Percentiles rank a stretch among this genome's conserved stretches.
Evolutionary conservation across 257 asterid species (phyloP).

Genomic region (Leonotis leonurus): DNA sequence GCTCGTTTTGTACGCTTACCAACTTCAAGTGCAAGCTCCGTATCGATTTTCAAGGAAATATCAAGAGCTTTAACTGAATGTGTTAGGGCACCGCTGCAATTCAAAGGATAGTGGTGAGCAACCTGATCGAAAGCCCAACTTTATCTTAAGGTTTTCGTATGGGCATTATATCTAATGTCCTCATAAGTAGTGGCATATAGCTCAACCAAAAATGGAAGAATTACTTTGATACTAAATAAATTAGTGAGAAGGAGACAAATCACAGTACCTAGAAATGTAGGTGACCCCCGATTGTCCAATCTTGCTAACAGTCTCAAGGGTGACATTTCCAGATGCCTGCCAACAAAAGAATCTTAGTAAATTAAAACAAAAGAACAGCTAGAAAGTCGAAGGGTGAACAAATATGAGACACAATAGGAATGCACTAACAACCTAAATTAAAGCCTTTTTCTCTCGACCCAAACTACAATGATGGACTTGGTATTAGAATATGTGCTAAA

Average conservation of each 20-base stretch:
- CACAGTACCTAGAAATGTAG: conserved; percentile 85
- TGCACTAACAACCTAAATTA: not conserved
- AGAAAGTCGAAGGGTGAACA: not conserved
- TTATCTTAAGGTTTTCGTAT: not conserved
- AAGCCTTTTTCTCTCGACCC: not conserved
- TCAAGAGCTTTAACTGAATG: conserved; percentile 98
- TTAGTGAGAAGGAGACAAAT: too few species aligned
- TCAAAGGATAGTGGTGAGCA: not conserved
- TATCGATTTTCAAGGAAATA: conserved; percentile 84
- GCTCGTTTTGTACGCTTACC: conserved; percentile 95
- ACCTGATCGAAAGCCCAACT: not conserved
- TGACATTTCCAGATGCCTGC: conserved; percentile 98
- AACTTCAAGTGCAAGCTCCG: conserved; percentile 93
- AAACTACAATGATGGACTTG: not conserved
- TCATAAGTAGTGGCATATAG: not conserved
- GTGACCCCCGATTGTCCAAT: conserved; percentile 94
- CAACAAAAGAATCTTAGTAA: conserved; percentile 12
- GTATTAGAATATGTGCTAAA: not conserved
- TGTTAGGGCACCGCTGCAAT: conserved; percentile 83
- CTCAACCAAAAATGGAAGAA: not conserved
- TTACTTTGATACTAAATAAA: too few species aligned
- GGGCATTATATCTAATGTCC: not conserved
- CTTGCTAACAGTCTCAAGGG: conserved; percentile 75
- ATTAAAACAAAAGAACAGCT: conserved; percentile 4
- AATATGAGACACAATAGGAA: not conserved